These are phyloP conservation scores for Achaetomium macrosporum DNA, from an alignment of 2,329 filamentous ascomycete species.

Conservation along the genomic window DNA sequence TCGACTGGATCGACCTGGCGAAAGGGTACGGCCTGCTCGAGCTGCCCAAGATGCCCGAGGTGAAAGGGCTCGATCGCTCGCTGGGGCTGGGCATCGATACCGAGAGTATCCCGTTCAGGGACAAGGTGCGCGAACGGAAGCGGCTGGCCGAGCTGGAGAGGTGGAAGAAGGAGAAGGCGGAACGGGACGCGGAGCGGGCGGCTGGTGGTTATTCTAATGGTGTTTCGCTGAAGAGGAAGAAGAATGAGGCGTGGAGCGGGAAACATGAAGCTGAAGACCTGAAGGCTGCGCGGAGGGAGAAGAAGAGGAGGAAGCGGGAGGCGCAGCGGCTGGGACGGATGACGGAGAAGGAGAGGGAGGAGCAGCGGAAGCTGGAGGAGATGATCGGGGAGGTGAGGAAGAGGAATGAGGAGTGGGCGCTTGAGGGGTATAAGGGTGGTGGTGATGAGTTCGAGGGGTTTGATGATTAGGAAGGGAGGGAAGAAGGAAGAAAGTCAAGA, in stretches of 20 bases:
- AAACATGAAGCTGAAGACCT: conserved; percentile 62
- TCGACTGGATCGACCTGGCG: conserved; percentile 80
- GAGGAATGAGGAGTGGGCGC: conserved; percentile 43
- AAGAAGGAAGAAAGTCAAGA: no score
- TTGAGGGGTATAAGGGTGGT: conserved; percentile 1
- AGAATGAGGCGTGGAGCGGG: conserved; percentile 66
- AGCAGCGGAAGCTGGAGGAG: conserved; percentile 56
- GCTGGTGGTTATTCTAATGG: conserved; percentile 35
- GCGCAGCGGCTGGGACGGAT: conserved; percentile 57
- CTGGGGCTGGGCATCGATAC: conserved; percentile 61
- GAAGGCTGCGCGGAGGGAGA: conserved; percentile 38
- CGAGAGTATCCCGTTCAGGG: conserved; percentile 63
- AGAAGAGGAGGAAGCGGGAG: conserved; percentile 43
- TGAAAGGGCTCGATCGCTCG: conserved; percentile 58
- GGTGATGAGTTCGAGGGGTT: conserved; percentile 57
- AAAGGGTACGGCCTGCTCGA: conserved; percentile 80
- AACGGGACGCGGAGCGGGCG: conserved; percentile 28
- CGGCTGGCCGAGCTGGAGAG: conserved; percentile 52
- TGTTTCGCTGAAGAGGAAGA: conserved; percentile 49
- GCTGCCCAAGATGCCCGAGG: conserved; percentile 90
- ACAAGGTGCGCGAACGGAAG: conserved; percentile 63
- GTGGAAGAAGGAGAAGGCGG: conserved; percentile 38
- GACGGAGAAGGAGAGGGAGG: conserved; percentile 63
- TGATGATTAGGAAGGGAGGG: conserved; percentile 37
- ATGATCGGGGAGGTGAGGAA: conserved; percentile 60